Evolutionary conservation across 768 basidiomycete genomes (phyloP), one percentile per base, ranked within the genome.

Genomic region (Pleurotus eryngii): DNA sequence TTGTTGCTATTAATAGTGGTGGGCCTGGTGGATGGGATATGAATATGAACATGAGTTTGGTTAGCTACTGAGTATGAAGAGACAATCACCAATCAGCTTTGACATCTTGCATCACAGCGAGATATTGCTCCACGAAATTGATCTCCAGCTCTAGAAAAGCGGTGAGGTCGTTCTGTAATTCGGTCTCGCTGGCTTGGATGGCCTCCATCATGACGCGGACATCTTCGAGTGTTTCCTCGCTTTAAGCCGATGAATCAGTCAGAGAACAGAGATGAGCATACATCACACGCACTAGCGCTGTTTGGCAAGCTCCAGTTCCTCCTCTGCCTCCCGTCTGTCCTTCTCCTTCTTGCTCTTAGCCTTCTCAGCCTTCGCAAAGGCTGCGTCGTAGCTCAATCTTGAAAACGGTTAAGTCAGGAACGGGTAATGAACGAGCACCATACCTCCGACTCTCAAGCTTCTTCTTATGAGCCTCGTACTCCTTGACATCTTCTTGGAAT

Each of bases 221-320:
- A 60, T 95, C 92, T 66, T 94, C 89, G 7, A 85, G 81, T 0
- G 88, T 87, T 70, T 97, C 93, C 57, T 96, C 92, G 63, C 94
- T 95, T 50, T 49, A 55, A 1, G 46, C 3, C 22, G 47, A 56
- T 3, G 61, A 56, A 56, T 55, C 27, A 61, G 39, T 38, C 11
- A 24, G 51, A 49, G 1, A 3, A n/a, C 50, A 56, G 38, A 26
- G 24, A 46, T 2, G 40, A 51, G 24, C 47, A 26, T 38, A 51
- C 6, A 56, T 35, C 49, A 46, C 59, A 69, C 85, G 64, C 66
- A 94, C 92, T 90, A 94, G 65, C 92, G 84, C 46, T 84, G 72
- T 59, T 83, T 83, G 11, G 89, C 84, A 30, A 77, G 78, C 45
- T 87, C 82, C 59, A 90, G 72, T 64, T 96, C 95, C 24, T 92